These are phyloP conservation scores for Huntiella abstrusa DNA, from an alignment of 2,329 filamentous ascomycete species.

Conservation along the genomic window DNA sequence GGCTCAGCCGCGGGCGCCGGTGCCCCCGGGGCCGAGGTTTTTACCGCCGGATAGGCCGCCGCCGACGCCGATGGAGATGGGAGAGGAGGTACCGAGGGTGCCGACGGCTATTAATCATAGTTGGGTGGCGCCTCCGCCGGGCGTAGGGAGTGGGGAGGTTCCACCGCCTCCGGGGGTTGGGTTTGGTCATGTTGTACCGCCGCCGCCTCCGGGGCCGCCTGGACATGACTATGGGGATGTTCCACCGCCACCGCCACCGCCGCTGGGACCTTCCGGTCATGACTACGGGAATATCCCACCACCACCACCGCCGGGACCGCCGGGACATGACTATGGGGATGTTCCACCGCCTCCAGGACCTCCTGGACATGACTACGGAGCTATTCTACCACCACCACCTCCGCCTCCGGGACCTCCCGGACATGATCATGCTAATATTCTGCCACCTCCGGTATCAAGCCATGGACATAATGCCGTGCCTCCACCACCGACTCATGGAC, in stretches of 20 bases:
- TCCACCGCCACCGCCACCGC: neutral
- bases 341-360: neutral
- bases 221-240: neutral
- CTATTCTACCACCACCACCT: neutral
- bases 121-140: no score
- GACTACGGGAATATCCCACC: neutral
- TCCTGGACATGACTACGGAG: neutral
- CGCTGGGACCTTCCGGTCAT: neutral
- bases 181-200: neutral
- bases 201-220: neutral
- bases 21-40: neutral
- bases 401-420: neutral
- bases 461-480: neutral
- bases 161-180: neutral
- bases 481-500: no score
- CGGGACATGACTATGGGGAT: neutral
- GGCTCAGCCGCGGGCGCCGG: neutral
- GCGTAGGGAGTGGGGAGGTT: neutral
- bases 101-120: constrained; percentile 1
- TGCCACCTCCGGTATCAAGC: no score
- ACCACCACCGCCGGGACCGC: neutral
- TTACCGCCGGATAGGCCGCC: neutral
- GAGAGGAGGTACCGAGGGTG: neutral
- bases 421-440: neutral
- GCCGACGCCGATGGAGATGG: neutral